phyloP scores from a whole-genome alignment of 192 early-diverging fungal species.

The Blastocladiella britannica region DNA sequence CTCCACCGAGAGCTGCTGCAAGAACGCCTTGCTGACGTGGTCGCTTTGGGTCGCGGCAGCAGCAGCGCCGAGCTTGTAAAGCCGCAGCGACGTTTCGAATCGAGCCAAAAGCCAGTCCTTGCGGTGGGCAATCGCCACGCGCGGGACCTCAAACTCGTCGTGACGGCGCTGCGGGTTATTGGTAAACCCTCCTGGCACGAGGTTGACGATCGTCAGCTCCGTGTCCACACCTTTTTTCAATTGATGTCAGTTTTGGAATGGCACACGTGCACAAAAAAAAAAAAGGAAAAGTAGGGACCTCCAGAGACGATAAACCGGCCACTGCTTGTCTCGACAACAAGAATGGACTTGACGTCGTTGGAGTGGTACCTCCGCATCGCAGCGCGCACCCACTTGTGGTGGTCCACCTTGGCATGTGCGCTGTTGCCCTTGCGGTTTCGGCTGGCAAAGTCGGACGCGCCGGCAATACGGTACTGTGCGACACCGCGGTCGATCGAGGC shows the following conservation, averaged over 20 bases:
- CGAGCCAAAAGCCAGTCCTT: constrained; percentile 30
- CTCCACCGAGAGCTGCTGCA: constrained; percentile 23
- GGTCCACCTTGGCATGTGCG: not conserved
- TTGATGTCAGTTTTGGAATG: too few relatives aligned
- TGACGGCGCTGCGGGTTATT: constrained; percentile 34
- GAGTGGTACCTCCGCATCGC: constrained; percentile 77
- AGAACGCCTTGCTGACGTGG: constrained; percentile 11
- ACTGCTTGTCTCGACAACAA: constrained; percentile 44
- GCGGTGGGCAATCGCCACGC: constrained; percentile 14
- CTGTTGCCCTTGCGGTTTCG: constrained; percentile 4
- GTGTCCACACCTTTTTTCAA: constrained; percentile 33
- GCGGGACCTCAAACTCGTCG: constrained; percentile 4
- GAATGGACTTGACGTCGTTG: constrained; percentile 80
- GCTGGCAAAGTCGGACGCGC: constrained; percentile 14
- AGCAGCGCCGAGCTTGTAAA: constrained; percentile 64
- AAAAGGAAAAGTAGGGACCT: constrained; percentile 43
- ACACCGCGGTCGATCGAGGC: constrained; percentile 81
- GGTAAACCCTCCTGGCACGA: constrained; percentile 27
- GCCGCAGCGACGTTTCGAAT: constrained; percentile 42
- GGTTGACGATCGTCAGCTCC: constrained; percentile 41
- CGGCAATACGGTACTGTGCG: constrained; percentile 37
- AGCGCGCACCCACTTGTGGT: constrained; percentile 51
- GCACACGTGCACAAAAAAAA: too few relatives aligned
- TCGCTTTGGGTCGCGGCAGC: not conserved
- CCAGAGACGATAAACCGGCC: constrained; percentile 61